Percentiles rank a stretch among this genome's conserved stretches.
Conservation (phyloP, 768 basidiomycete genomes). For the Chalciporus piperatus region DNA sequence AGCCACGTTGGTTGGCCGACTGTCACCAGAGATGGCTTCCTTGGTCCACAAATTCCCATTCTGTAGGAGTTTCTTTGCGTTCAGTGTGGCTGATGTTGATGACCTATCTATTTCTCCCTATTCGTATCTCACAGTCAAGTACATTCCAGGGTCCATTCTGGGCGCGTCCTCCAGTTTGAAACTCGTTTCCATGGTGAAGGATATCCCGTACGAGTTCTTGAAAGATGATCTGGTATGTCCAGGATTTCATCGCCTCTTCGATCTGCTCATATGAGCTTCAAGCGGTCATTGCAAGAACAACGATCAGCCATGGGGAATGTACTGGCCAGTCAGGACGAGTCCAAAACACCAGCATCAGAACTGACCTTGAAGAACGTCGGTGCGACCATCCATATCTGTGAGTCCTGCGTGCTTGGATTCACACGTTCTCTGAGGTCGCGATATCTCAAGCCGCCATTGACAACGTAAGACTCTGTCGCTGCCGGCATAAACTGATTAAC, state of each 20-base stretch:
- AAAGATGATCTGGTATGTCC: constrained; percentile 43
- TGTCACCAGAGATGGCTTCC: not conserved
- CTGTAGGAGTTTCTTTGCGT: not conserved
- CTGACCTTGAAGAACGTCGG: not conserved
- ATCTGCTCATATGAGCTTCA: not conserved
- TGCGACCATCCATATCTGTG: constrained; percentile 1
- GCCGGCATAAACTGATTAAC: not conserved
- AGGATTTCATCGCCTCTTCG: not conserved
- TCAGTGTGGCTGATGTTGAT: not conserved
- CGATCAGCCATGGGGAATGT: not conserved
- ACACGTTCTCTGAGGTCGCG: not conserved
- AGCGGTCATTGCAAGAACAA: not conserved
- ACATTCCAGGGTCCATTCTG: constrained; percentile 1
- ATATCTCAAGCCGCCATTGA: not conserved
- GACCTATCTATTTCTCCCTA: not conserved
- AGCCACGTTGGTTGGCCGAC: not conserved
- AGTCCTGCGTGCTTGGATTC: not conserved
- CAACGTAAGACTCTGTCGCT: not conserved
- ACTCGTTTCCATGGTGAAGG: not conserved
- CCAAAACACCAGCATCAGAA: not conserved
- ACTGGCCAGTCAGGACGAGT: not conserved
- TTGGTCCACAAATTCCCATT: not conserved
- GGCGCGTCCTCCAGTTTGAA: not conserved
- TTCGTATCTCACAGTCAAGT: not conserved
- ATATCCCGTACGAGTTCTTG: constrained; percentile 38